These are phyloP conservation scores for Pinus tabuliformis DNA, from an alignment of 75 land plant species.

Conservation along the genomic window DNA sequence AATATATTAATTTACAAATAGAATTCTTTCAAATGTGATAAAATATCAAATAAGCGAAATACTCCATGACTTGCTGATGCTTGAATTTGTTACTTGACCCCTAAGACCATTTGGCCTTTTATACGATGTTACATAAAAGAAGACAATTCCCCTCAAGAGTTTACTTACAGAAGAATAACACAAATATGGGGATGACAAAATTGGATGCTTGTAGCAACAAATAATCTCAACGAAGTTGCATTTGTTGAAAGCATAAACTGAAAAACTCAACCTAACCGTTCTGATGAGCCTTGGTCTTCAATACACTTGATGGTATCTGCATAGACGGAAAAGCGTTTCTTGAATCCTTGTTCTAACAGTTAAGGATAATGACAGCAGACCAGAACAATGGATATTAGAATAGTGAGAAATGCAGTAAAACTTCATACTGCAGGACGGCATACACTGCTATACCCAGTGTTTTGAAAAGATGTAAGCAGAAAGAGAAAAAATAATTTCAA, in stretches of 20 bases:
- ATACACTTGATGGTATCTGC: slow-evolving; percentile 11
- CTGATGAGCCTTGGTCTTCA: slow-evolving; percentile 1
- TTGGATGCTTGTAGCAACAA: not conserved
- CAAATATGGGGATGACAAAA: not conserved
- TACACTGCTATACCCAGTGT: not conserved
- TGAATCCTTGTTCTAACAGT: not conserved
- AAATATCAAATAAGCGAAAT: no score
- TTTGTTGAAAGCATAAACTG: not conserved
- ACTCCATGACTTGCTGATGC: no score
- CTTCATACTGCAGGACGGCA: slow-evolving; percentile 1
- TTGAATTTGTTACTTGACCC: no score
- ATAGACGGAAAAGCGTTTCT: not conserved
- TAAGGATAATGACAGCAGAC: not conserved
- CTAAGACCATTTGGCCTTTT: not conserved
- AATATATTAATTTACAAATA: no score
- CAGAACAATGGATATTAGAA: not conserved
- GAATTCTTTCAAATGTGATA: no score
- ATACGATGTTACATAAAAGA: not conserved
- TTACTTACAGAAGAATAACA: not conserved
- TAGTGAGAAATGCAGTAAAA: not conserved
- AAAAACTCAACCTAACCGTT: not conserved
- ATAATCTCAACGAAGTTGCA: not conserved
- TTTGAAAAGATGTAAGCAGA: not conserved
- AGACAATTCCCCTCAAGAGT: not conserved
- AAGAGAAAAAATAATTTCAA: not conserved